Base-by-base conservation (phyloP, 345 rosid genomes). In the Eucalyptus victrix region DNA sequence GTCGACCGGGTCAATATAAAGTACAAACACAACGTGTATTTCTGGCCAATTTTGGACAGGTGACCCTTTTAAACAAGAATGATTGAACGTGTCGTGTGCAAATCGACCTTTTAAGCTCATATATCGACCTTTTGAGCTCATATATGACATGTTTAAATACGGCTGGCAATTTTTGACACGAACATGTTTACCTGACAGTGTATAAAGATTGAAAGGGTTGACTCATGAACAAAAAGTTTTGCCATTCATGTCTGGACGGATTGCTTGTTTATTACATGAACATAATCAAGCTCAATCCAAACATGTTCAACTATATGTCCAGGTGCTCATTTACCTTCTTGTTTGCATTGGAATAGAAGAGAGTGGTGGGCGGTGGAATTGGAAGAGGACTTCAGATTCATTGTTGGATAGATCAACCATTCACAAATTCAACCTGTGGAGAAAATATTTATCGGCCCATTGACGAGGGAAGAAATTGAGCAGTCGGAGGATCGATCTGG, bases 361-460 rank as follows among this genome's bases (percentile, higher is more conserved):
- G 24, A 50, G 42, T 4, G 42, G 16, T 6, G 44, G 49, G 37
- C 2, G 53, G 87, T 28, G 87, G 89, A 15, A 72, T 65, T 67
- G 86, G 89, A 44, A 88, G 28, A 9, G 18, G 23, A 19, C 80
- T 32, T 72, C 60, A 56, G 91, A 80, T 26, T 53, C 26, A 86
- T 92, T 90, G 8, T 87, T 42, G 9, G 92, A 90, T 34, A n/a
- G 37, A 8, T 67, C 40, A 32, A 90, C 21, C 26, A 40, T 80
- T 3, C 87, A 88, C 28, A 80, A 40, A 9, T 86, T 87, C 69
- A 89, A 53, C 80, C 80, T 1, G 7, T n/a, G 86, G 21, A 14
- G 67, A 49, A 86, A 80, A 18, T 80, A 76, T 9, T 3, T 23
- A 1, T 45, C n/a, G 12, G 88, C 53, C 87, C 86, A 60, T 23